A percentile compares a stretch with the other conserved stretches of the same genome.
Conservation (phyloP, 2,329 filamentous ascomycete species). For the Bipolaris cookei region DNA sequence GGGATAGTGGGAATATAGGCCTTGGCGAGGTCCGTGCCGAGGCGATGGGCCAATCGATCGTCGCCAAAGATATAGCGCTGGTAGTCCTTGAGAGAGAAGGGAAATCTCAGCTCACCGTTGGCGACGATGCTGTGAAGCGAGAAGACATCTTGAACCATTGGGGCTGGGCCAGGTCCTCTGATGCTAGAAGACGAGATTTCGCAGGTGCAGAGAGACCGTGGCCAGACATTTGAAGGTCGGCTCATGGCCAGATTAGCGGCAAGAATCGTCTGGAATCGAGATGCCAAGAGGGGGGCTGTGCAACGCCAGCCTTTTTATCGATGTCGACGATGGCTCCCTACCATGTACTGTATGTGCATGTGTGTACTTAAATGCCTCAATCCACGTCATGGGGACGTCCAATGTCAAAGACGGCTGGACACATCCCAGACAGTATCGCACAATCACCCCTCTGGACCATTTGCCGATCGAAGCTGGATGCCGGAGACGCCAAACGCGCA, state of each 20-base stretch:
- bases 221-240: constrained; percentile 25
- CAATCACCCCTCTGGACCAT: background rate
- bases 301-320: constrained; percentile 8
- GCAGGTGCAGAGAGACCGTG: constrained; percentile 1
- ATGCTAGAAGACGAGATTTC: constrained; percentile 2
- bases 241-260: constrained; percentile 19
- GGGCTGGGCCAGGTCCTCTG: constrained; percentile 3
- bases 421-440: too few species aligned
- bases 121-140: constrained; percentile 26
- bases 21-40: constrained; percentile 37
- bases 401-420: background rate
- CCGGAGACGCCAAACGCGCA: background rate
- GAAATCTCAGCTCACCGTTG: constrained; percentile 22
- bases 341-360: too few species aligned
- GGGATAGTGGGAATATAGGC: constrained; percentile 30
- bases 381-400: constrained; percentile 10
- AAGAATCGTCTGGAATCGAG: constrained; percentile 12
- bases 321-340: background rate
- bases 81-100: constrained; percentile 31
- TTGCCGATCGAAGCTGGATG: constrained; percentile 1
- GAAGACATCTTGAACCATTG: constrained; percentile 33
- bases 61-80: constrained; percentile 37
- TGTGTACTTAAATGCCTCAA: constrained; percentile 18
- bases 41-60: constrained; percentile 31
- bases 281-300: constrained; percentile 30